phyloP scores from a whole-genome alignment of 768 basidiomycete genomes.

The Serpula lacrymans region DNA sequence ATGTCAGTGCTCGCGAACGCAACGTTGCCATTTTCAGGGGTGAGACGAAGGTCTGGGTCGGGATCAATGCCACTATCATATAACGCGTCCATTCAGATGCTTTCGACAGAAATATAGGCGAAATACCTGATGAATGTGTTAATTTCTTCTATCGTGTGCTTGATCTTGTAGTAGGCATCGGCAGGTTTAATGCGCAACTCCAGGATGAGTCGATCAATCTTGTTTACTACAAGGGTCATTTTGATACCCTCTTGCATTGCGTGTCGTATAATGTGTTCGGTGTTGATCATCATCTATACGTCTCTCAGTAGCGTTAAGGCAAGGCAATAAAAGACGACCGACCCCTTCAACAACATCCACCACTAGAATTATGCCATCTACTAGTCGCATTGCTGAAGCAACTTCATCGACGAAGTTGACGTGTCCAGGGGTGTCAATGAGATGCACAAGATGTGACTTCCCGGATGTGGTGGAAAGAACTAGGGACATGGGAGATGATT shows the following conservation, averaged over 20 bases:
- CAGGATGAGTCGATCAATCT: constrained; percentile 95
- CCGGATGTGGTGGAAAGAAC: constrained; percentile 79
- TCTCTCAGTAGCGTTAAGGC: constrained; percentile 10
- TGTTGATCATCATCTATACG: constrained; percentile 82
- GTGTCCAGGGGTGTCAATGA: constrained; percentile 97
- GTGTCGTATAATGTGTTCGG: constrained; percentile 85
- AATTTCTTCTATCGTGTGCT: constrained; percentile 97
- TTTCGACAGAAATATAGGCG: background rate
- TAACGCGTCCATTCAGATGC: background rate
- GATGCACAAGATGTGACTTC: constrained; percentile 90
- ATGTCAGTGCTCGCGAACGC: constrained; percentile 97
- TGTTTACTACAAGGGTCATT: constrained; percentile 93
- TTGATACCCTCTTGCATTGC: constrained; percentile 86
- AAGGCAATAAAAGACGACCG: constrained; percentile 25
- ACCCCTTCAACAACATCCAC: constrained; percentile 99
- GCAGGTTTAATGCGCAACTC: constrained; percentile 93
- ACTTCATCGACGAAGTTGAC: constrained; percentile 99
- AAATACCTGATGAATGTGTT: constrained; percentile 91
- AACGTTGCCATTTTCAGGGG: constrained; percentile 94
- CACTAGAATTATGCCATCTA: constrained; percentile 88
- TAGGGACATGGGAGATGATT: constrained; percentile 95
- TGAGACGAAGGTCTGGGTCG: constrained; percentile 81
- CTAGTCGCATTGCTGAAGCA: constrained; percentile 79
- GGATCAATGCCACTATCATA: constrained; percentile 79
- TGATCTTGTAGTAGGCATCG: constrained; percentile 99